Percentiles rank a stretch among this genome's conserved stretches.
phyloP scores from a whole-genome alignment of 2,329 filamentous ascomycete genomes.

The Teratosphaeria zuluensis region DNA sequence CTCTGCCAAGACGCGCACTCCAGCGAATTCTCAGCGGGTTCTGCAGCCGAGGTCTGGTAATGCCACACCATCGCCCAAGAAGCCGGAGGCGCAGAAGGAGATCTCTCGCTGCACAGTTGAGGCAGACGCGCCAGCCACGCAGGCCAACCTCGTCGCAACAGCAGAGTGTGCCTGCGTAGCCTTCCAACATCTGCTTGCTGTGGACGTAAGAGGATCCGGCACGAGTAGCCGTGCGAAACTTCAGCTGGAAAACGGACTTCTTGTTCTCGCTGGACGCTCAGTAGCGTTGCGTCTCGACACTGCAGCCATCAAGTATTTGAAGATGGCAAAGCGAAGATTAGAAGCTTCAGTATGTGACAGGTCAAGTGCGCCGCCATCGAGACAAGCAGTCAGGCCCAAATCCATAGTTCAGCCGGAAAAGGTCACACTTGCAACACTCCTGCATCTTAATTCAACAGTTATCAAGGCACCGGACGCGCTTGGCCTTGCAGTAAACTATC shows the following conservation, averaged over 20 bases:
- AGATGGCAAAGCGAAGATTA: conserved; percentile 54
- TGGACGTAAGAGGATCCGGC: conserved; percentile 43
- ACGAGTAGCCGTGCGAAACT: conserved; percentile 49
- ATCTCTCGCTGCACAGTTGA: not conserved
- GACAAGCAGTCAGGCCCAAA: not conserved
- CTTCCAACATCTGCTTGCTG: conserved; percentile 53
- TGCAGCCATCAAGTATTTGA: conserved; percentile 60
- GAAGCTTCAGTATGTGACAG: conserved; percentile 29
- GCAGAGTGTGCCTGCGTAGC: conserved; percentile 62
- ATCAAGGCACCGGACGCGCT: conserved; percentile 26
- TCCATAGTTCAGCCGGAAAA: conserved; percentile 16
- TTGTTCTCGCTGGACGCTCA: conserved; percentile 57
- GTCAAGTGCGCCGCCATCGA: not conserved
- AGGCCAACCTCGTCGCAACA: conserved; percentile 35
- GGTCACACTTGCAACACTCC: conserved; percentile 47
- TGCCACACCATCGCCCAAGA: conserved; percentile 37
- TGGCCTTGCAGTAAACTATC: conserved; percentile 53
- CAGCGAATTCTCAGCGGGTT: not conserved
- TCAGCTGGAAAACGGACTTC: conserved; percentile 65
- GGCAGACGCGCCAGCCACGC: not conserved
- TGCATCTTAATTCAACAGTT: conserved; percentile 47
- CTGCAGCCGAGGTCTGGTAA: conserved; percentile 37
- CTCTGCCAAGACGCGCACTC: no score
- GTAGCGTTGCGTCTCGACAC: conserved; percentile 55
- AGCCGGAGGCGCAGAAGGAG: not conserved